These are phyloP conservation scores for Leavenworthia alabamica DNA, from an alignment of 345 rosid genomes.

Conservation along the genomic window DNA sequence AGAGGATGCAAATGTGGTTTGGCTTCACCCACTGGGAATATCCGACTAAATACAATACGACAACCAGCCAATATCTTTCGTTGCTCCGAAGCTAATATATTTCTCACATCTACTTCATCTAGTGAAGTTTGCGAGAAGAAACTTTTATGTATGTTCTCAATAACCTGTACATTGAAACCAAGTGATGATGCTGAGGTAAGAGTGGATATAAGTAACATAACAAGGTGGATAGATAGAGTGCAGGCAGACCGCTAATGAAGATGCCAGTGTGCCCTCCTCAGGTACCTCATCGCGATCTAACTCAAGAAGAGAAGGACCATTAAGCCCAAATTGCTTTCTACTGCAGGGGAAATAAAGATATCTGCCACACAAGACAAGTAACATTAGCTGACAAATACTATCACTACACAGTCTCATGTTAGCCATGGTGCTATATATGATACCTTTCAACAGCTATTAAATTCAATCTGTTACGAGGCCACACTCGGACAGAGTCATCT, in stretches of 20 bases:
- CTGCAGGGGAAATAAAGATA: conserved; percentile 94
- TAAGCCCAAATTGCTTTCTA: conserved; percentile 95
- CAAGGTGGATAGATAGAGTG: background rate
- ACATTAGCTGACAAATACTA: conserved; percentile 9
- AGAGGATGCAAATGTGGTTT: conserved; percentile 89
- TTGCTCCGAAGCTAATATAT: conserved; percentile 80
- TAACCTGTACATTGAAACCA: conserved; percentile 52
- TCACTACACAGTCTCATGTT: background rate
- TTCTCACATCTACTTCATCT: conserved; percentile 85
- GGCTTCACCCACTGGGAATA: conserved; percentile 88
- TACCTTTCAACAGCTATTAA: conserved; percentile 94
- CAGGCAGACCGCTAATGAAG: conserved; percentile 87
- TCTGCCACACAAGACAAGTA: conserved; percentile 38
- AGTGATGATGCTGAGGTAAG: conserved; percentile 9
- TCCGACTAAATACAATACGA: conserved; percentile 82
- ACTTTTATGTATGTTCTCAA: conserved; percentile 68
- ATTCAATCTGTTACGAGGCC: conserved; percentile 94
- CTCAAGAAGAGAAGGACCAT: conserved; percentile 96
- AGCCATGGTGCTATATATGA: background rate
- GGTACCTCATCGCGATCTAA: conserved; percentile 94
- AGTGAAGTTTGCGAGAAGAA: conserved; percentile 67
- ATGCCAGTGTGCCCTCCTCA: conserved; percentile 95
- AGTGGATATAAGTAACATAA: conserved; percentile 5
- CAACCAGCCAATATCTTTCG: conserved; percentile 80
- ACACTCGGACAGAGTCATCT: conserved; percentile 93